These are phyloP conservation scores for Bruguiera parviflora DNA, from an alignment of 345 rosid genomes.

Conservation along the genomic window DNA sequence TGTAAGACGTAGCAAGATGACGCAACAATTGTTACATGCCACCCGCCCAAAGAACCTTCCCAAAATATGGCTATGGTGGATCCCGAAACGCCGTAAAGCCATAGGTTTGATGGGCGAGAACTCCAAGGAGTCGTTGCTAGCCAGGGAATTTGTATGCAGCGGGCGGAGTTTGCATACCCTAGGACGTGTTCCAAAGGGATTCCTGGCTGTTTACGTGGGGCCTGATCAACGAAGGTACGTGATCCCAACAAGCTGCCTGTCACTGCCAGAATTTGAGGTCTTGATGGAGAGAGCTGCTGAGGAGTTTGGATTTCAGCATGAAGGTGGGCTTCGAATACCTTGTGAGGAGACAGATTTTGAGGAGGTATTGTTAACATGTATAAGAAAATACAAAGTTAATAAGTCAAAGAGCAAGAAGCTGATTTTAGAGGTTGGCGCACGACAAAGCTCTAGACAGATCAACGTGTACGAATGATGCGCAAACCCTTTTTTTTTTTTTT, in stretches of 20 bases:
- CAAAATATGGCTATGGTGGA: too few species aligned
- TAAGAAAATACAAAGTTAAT: conserved; percentile 6
- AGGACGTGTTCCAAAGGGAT: conserved; percentile 44
- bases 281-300: conserved; percentile 65
- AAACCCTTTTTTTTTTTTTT: too few species aligned
- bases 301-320: conserved; percentile 58
- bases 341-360: conserved; percentile 57
- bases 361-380: conserved; percentile 40
- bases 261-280: conserved; percentile 48
- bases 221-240: conserved; percentile 51
- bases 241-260: conserved; percentile 48
- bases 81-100: background rate
- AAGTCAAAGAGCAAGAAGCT: background rate
- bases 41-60: too few species aligned
- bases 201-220: conserved; percentile 59
- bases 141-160: background rate
- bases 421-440: too few species aligned
- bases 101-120: background rate
- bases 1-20: too few species aligned
- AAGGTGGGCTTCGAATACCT: conserved; percentile 53
- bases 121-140: background rate
- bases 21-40: too few species aligned
- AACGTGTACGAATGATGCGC: too few species aligned
- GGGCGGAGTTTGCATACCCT: background rate
- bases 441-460: too few species aligned